Conservation (phyloP, 2,329 filamentous ascomycete species). For the Hymenotorrendiella dingleyae region DNA sequence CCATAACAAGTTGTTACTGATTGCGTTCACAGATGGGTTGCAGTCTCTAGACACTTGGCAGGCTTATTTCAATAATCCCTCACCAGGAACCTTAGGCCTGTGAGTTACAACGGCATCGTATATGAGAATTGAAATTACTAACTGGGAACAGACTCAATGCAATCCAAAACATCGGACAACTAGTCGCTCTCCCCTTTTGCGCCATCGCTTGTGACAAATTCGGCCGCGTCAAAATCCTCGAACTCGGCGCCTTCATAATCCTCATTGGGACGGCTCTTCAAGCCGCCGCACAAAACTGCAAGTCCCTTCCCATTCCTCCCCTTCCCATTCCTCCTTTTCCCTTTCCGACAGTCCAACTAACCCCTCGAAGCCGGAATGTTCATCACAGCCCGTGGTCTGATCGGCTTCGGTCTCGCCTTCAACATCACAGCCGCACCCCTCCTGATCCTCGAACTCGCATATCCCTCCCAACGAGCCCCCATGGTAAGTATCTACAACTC, state of each 20-base stretch:
- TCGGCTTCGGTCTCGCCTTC: constrained; percentile 32
- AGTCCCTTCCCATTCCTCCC: neutral
- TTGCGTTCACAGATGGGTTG: constrained; percentile 31
- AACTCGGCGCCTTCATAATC: constrained; percentile 16
- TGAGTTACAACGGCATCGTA: neutral
- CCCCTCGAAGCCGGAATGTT: constrained; percentile 24
- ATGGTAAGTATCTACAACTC: constrained; percentile 32
- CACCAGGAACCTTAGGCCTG: constrained; percentile 12
- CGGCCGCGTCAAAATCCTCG: constrained; percentile 13
- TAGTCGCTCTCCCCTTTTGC: constrained; percentile 21
- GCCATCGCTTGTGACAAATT: constrained; percentile 20
- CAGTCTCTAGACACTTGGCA: constrained; percentile 39
- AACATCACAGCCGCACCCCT: constrained; percentile 30
- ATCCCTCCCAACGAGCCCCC: constrained; percentile 32
- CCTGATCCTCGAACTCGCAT: constrained; percentile 32
- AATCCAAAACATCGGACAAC: constrained; percentile 25
- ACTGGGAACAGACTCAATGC: constrained; percentile 18
- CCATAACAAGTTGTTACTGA: neutral
- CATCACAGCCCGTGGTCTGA: constrained; percentile 28
- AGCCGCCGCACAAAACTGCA: constrained; percentile 17
- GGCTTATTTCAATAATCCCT: constrained; percentile 34
- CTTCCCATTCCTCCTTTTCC: too few species aligned
- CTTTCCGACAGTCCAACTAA: too few species aligned
- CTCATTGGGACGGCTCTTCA: constrained; percentile 14
- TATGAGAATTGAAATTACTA: neutral